Evolutionary conservation across 345 rosid species (phyloP).

Genomic region (Citrus inodora): DNA sequence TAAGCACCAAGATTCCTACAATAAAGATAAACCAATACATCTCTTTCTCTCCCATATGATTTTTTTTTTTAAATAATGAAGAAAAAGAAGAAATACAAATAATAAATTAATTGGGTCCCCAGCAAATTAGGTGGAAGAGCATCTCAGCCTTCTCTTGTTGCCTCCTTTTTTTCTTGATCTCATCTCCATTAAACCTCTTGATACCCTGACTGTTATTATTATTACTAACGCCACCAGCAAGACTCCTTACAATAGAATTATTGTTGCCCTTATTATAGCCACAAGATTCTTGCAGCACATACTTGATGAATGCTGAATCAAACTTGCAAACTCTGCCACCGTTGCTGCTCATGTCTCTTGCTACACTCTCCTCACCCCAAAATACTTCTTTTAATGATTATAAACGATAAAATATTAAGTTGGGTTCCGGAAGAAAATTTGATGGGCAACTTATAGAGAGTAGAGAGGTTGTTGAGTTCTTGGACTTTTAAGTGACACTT

Average conservation of each 20-base stretch:
- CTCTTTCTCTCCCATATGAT: too few relatives aligned
- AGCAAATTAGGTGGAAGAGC: slow-evolving; percentile 29
- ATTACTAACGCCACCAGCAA: not conserved
- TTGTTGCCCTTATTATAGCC: not conserved
- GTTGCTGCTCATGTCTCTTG: slow-evolving; percentile 12
- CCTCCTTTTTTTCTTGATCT: slow-evolving; percentile 4
- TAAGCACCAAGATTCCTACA: not conserved
- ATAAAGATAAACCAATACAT: not conserved
- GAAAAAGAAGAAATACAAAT: not conserved
- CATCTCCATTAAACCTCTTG: not conserved
- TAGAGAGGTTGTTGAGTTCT: not conserved
- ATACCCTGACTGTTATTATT: not conserved
- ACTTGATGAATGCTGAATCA: slow-evolving; percentile 12
- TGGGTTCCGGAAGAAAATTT: not conserved
- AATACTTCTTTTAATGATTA: not conserved
- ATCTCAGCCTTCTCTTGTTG: slow-evolving; percentile 21
- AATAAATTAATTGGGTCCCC: slow-evolving; percentile 28
- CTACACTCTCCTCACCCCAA: too few relatives aligned
- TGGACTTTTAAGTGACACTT: too few relatives aligned
- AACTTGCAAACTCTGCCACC: slow-evolving; percentile 1
- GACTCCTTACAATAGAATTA: not conserved
- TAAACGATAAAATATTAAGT: not conserved
- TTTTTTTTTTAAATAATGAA: too few relatives aligned
- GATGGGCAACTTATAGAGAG: not conserved
- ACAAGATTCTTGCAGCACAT: slow-evolving; percentile 2